Evolutionary conservation across 2,329 filamentous ascomycete species (phyloP).

Genomic region (Aspergillus transmontanensis): DNA sequence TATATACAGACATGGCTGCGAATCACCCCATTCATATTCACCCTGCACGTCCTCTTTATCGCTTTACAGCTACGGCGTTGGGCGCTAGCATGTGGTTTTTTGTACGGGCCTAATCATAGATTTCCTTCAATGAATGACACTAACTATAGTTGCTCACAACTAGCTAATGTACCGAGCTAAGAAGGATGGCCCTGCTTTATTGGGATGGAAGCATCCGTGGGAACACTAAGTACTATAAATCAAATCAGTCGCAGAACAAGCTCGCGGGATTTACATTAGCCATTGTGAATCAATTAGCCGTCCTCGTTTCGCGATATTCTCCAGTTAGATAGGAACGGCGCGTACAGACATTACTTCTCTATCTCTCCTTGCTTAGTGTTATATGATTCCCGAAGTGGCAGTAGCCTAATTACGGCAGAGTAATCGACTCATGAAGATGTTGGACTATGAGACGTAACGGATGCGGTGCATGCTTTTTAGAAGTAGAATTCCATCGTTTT

Average conservation of each 20-base stretch:
- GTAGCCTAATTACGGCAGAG: not conserved
- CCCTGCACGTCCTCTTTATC: conserved; percentile 71
- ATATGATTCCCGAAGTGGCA: not conserved
- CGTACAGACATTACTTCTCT: not conserved
- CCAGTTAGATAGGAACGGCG: not conserved
- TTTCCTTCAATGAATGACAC: conserved; percentile 7
- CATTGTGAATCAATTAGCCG: not conserved
- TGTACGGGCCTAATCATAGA: conserved; percentile 53
- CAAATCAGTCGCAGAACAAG: not conserved
- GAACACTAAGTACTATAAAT: conserved; percentile 67
- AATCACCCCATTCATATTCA: conserved; percentile 55
- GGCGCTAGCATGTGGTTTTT: conserved; percentile 99
- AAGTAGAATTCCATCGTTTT: not conserved
- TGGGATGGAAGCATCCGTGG: conserved; percentile 97
- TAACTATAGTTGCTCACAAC: conserved; percentile 18
- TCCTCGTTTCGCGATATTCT: not conserved
- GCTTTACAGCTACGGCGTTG: conserved; percentile 81
- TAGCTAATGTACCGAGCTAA: conserved; percentile 95
- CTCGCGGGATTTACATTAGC: not conserved
- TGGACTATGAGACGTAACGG: not conserved
- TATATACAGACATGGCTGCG: conserved; percentile 38
- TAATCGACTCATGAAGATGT: not conserved
- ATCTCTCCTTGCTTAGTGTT: not conserved
- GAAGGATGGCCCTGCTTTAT: conserved; percentile 86
- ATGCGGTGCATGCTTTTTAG: not conserved